Base-by-base conservation (phyloP, 169 alveolate genomes). In the Babesia ovis region DNA sequence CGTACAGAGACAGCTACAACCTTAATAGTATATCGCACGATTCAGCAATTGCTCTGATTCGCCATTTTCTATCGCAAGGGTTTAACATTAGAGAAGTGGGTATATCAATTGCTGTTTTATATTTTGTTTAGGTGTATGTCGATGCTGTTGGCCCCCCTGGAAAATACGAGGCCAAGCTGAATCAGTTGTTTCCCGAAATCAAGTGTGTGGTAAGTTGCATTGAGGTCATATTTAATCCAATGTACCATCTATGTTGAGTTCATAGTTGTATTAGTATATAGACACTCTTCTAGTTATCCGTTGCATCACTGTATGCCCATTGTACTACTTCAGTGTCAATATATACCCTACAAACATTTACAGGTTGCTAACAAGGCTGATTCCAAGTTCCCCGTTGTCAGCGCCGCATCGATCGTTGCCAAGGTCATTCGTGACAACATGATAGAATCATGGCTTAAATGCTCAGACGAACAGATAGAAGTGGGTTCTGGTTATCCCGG, bases 391-490 rank as follows among this genome's bases (percentile, higher is more conserved):
- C 95, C 97, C 51, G 95, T 95, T 34, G 99, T 97, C 37, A 92
- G 98, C 69, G 99, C 99, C 16, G 99, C 99, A 0, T 94, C 98
- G 27, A 97, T 97, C 31, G 85, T 92, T 60, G 99, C 99, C 25
- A 97, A 97, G 85, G 99, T 97, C 32, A 92, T 97, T 41, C 90
- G 99, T 80, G 99, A 97, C 85, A 66, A 69, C 74, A 80, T 76
- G 90, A 90, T 85, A 41, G 76, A 73, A 59, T 62, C 51, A 31
- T 87, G 92, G 92, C 20, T 37, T 35, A 55, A 61, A 22, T 35
- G 50, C 41, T 43, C 53, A 39, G 55, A 56, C 61, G 81, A 74
- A n/a, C 80, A 50, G 18, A 77, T 62, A 43, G 61, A 79, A 32
- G 75, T 89, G 29, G 93, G 93, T 3, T 89, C 91, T 23, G 93